Evolutionary conservation across 805 yeast species (phyloP), one percentile per base, ranked within the genome.

Genomic region (Kuraishia cidri): DNA sequence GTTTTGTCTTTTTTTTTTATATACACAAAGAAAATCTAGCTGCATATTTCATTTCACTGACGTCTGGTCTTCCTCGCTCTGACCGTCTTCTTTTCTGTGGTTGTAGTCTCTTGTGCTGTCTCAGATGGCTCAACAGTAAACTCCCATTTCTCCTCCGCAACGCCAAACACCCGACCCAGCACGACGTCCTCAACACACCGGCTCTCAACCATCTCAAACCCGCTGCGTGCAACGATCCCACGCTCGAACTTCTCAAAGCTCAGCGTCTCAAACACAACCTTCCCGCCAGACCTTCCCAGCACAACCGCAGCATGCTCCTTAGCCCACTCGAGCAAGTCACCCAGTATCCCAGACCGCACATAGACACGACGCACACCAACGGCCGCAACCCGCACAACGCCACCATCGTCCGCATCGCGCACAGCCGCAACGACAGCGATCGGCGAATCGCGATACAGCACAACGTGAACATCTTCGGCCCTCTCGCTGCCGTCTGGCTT

Each of bases 331-430:
- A 82, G 41, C 37, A 83, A 59, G 43, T 82, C 81, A 27, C 66
- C 64, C 12, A 79, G 64, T 32, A 83, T 68, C 16, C 82, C 86
- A 7, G 79, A 72, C 38, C 64, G 66, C 16, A 69, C 52, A 50
- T 82, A 82, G 2, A 80, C 87, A 46, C 72, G 72, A 54, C 87
- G 71, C 29, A 79, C 72, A 37, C 81, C 81, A 13, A 73, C 46
- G 5, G 76, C 71, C 5, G 76, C 62, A 30, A 79, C 73, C 22
- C 61, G 65, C 37, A 79, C 70, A 14, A 63, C 64, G 40, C 69
- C 64, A 18, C 62, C 54, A 11, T 60, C 56, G 16, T 56, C 54
- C 10, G 33, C 37, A 7, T 24, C 33, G 28, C 62, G 64, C 29
- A 69, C 58, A 8, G 61, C 37, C 1, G 78, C 65, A 20, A 69